Percentiles rank a stretch among this genome's conserved stretches.
Conservation (phyloP, 2,329 filamentous ascomycete genomes). For the Penicillium brasilianum region DNA sequence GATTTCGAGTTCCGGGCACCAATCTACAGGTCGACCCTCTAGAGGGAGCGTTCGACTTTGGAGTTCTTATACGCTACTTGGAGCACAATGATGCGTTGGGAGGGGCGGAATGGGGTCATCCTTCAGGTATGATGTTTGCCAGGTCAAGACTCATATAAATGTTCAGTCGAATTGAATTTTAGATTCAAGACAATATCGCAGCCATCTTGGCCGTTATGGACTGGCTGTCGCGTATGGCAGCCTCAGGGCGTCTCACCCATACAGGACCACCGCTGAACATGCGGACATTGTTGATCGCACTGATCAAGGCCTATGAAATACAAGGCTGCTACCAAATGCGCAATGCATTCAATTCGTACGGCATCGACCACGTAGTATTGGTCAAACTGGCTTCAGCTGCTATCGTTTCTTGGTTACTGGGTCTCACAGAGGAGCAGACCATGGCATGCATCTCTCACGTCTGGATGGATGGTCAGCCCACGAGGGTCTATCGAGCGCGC, state of each 20-base stretch:
- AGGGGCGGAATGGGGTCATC: slow-evolving; percentile 52
- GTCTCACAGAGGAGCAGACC: slow-evolving; percentile 40
- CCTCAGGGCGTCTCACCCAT: slow-evolving; percentile 9
- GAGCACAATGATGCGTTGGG: slow-evolving; percentile 51
- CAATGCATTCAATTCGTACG: slow-evolving; percentile 48
- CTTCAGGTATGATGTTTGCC: slow-evolving; percentile 34
- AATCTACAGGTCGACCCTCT: slow-evolving; percentile 41
- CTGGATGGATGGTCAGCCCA: slow-evolving; percentile 47
- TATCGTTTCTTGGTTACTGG: slow-evolving; percentile 46
- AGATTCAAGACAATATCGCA: slow-evolving; percentile 44
- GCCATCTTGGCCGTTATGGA: slow-evolving; percentile 45
- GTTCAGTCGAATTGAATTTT: not conserved
- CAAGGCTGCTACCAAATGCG: slow-evolving; percentile 45
- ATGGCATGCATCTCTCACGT: slow-evolving; percentile 45
- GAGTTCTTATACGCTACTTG: slow-evolving; percentile 46
- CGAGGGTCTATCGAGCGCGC: slow-evolving; percentile 41
- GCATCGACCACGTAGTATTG: slow-evolving; percentile 50
- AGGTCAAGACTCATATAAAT: not conserved
- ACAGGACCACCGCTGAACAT: slow-evolving; percentile 38
- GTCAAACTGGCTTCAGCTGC: slow-evolving; percentile 51
- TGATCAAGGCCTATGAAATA: slow-evolving; percentile 52
- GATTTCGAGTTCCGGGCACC: slow-evolving; percentile 48
- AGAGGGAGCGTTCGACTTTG: slow-evolving; percentile 49
- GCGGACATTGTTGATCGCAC: slow-evolving; percentile 36
- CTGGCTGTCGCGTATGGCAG: slow-evolving; percentile 32